A percentile compares a stretch with the other conserved stretches of the same genome.
Evolutionary conservation across 805 yeast species (phyloP).

Genomic region (Kurtzmaniella cleridarum): DNA sequence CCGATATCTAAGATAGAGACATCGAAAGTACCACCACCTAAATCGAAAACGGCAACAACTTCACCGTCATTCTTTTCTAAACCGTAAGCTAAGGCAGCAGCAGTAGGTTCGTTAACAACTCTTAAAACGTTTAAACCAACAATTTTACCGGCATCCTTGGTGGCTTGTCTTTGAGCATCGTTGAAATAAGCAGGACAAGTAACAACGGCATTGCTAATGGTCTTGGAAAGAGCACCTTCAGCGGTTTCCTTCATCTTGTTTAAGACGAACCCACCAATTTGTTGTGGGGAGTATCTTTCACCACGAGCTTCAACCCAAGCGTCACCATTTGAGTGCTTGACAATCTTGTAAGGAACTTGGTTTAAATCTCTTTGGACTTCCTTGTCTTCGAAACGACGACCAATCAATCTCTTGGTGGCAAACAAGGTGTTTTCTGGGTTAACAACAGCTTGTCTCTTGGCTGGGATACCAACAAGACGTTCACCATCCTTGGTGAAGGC

Average conservation of each 20-base stretch:
- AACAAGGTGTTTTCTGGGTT: constrained; percentile 91
- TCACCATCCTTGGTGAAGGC: constrained; percentile 91
- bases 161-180: constrained; percentile 90
- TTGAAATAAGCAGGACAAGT: constrained; percentile 89
- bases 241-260: constrained; percentile 99
- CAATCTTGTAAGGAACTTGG: constrained; percentile 86
- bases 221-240: constrained; percentile 83
- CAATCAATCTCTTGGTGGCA: constrained; percentile 93
- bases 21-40: constrained; percentile 99
- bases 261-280: constrained; percentile 87
- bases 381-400: constrained; percentile 82
- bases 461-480: constrained; percentile 89
- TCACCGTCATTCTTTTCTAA: constrained; percentile 73
- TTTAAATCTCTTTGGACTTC: constrained; percentile 89
- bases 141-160: constrained; percentile 96
- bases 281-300: constrained; percentile 86
- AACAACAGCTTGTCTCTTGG: constrained; percentile 93
- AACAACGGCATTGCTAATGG: constrained; percentile 83
- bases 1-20: constrained; percentile 93
- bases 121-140: constrained; percentile 88
- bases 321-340: constrained; percentile 88
- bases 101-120: constrained; percentile 89
- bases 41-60: constrained; percentile 92
- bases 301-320: constrained; percentile 95
- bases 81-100: constrained; percentile 94